Evolutionary conservation across 2,329 filamentous ascomycete genomes (phyloP).

Genomic region (Penicillium digitatum): DNA sequence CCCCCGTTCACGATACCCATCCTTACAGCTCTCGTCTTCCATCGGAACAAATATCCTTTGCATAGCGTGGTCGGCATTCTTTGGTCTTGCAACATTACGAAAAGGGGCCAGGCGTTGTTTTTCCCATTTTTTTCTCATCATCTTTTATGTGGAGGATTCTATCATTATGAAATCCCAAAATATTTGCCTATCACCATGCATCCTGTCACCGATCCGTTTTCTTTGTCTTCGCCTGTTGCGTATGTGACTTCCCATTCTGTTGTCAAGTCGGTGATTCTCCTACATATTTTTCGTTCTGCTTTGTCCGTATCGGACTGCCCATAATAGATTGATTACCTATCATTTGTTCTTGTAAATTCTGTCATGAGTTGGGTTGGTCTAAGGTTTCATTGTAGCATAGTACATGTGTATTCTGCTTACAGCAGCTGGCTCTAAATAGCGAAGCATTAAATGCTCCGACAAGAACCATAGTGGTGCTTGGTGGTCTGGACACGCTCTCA

Average conservation of each 20-base stretch:
- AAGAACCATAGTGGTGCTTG: not conserved
- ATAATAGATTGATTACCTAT: conserved; percentile 10
- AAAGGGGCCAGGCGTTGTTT: conserved; percentile 30
- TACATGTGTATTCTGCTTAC: not conserved
- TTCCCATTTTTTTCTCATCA: conserved; percentile 22
- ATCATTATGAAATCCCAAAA: conserved; percentile 7
- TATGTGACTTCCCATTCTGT: conserved; percentile 11
- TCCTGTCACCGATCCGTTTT: conserved; percentile 8
- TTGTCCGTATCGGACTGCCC: conserved; percentile 1
- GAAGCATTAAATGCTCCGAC: not conserved
- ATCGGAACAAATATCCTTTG: conserved; percentile 32
- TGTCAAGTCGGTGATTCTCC: conserved; percentile 1
- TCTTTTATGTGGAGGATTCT: conserved; percentile 9
- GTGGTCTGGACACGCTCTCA: not conserved
- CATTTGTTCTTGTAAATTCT: not conserved
- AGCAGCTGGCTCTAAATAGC: not conserved
- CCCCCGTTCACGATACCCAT: conserved; percentile 38
- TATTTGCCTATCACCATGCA: conserved; percentile 5
- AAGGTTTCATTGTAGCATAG: not conserved
- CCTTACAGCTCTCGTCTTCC: conserved; percentile 29
- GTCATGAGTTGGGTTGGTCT: not conserved
- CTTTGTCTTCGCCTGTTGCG: conserved; percentile 7
- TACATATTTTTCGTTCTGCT: conserved; percentile 3
- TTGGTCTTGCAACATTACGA: conserved; percentile 35
- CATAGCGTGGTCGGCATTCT: conserved; percentile 41